phyloP scores from a whole-genome alignment of 2,329 filamentous ascomycete species.

The Monilinia vaccinii-corymbosi region DNA sequence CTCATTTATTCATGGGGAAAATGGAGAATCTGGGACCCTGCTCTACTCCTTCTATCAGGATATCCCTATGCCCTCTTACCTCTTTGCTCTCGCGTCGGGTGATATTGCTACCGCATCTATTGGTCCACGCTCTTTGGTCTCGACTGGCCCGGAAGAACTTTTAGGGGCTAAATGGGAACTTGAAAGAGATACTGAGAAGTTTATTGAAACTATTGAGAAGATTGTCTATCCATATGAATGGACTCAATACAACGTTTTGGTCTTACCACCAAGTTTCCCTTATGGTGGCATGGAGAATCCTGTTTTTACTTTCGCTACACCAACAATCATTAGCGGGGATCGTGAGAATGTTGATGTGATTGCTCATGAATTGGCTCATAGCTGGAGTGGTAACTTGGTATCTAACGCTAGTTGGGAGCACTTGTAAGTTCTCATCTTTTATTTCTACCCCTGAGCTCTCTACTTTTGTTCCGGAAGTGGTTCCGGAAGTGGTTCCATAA shows the following conservation, averaged over 20 bases:
- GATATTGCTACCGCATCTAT: constrained; percentile 82
- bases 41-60: constrained; percentile 82
- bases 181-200: constrained; percentile 82
- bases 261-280: constrained; percentile 82
- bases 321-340: constrained; percentile 85
- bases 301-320: constrained; percentile 89
- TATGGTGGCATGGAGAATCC: constrained; percentile 58
- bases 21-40: constrained; percentile 43
- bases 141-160: constrained; percentile 81
- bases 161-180: constrained; percentile 83
- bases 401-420: constrained; percentile 75
- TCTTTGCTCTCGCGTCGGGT: constrained; percentile 84
- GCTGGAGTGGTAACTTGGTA: constrained; percentile 85
- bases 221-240: constrained; percentile 81
- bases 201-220: constrained; percentile 77
- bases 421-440: constrained; percentile 41
- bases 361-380: constrained; percentile 69
- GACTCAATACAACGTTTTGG: constrained; percentile 90
- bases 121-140: constrained; percentile 75
- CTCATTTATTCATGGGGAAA: constrained; percentile 40
- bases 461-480: background rate
- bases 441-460: background rate
- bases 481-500: too few relatives aligned
- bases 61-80: constrained; percentile 87
- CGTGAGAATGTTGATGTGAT: constrained; percentile 93